These are phyloP conservation scores for Aspergillus ochraceus DNA, from an alignment of 2,329 filamentous ascomycete genomes.

Conservation along the genomic window DNA sequence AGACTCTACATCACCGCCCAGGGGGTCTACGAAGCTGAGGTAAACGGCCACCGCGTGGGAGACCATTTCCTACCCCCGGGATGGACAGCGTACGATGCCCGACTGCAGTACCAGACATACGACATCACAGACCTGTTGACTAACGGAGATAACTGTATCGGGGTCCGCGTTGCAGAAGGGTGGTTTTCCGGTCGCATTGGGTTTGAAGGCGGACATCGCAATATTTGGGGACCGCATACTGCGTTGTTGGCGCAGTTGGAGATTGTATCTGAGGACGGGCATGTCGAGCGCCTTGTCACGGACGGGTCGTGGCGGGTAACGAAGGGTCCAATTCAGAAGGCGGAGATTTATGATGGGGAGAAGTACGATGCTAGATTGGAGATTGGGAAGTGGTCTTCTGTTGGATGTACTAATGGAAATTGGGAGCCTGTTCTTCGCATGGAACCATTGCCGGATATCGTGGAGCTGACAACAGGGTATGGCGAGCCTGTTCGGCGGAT, in stretches of 20 bases:
- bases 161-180: constrained; percentile 47
- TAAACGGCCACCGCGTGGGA: constrained; percentile 49
- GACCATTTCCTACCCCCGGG: constrained; percentile 47
- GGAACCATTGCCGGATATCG: constrained; percentile 11
- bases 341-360: constrained; percentile 56
- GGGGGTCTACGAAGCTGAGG: constrained; percentile 49
- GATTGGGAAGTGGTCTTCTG: constrained; percentile 28
- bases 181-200: constrained; percentile 45
- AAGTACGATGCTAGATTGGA: constrained; percentile 45
- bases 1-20: constrained; percentile 49
- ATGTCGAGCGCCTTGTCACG: constrained; percentile 5
- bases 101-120: constrained; percentile 54
- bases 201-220: constrained; percentile 16
- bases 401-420: background rate
- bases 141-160: constrained; percentile 40
- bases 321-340: constrained; percentile 12
- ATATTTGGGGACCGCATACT: constrained; percentile 18
- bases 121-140: constrained; percentile 48
- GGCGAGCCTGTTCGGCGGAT: constrained; percentile 40
- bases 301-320: constrained; percentile 11
- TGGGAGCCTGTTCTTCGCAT: constrained; percentile 21
- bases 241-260: constrained; percentile 5
- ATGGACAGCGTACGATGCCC: constrained; percentile 52
- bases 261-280: constrained; percentile 2
- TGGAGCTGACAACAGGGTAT: constrained; percentile 7